Conservation (phyloP, 2,329 filamentous ascomycete species). For the Aureobasidium melanogenum region DNA sequence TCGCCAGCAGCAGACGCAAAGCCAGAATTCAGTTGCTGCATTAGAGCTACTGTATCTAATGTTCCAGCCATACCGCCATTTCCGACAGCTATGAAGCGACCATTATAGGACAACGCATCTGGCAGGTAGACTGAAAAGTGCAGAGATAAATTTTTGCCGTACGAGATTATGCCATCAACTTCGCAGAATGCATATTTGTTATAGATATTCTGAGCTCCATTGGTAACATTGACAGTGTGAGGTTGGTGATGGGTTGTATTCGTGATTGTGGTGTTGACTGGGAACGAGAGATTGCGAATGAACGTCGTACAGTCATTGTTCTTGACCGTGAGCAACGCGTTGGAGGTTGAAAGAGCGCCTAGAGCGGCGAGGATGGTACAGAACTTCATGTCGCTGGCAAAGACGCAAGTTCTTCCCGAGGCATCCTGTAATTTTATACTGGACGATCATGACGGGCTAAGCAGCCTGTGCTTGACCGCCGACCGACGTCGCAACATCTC, state of each 20-base stretch:
- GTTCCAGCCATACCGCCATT: slow-evolving; percentile 23
- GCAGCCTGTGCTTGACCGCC: background rate
- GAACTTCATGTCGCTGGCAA: background rate
- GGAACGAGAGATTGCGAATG: slow-evolving; percentile 3
- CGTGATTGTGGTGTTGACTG: slow-evolving; percentile 13
- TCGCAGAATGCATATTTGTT: slow-evolving; percentile 21
- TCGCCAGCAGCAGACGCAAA: slow-evolving; percentile 22
- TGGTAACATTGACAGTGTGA: slow-evolving; percentile 15
- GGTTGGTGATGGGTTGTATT: slow-evolving; percentile 17
- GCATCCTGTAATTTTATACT: background rate
- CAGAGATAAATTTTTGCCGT: slow-evolving; percentile 19
- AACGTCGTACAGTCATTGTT: slow-evolving; percentile 9
- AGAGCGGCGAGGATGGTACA: background rate
- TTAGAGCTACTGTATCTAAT: slow-evolving; percentile 19
- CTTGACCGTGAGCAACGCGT: background rate
- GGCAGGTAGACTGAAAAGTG: slow-evolving; percentile 21
- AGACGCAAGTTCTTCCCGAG: background rate
- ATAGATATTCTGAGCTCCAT: background rate
- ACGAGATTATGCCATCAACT: slow-evolving; percentile 18
- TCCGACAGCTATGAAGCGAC: slow-evolving; percentile 23
- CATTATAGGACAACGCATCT: slow-evolving; percentile 17
- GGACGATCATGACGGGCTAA: background rate
- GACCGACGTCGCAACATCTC: background rate
- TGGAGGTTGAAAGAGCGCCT: background rate
- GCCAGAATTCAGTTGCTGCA: slow-evolving; percentile 20